A percentile compares a stretch with the other conserved stretches of the same genome.
phyloP scores from a whole-genome alignment of 2,329 filamentous ascomycete species.

The Trichoderma koningiopsis region DNA sequence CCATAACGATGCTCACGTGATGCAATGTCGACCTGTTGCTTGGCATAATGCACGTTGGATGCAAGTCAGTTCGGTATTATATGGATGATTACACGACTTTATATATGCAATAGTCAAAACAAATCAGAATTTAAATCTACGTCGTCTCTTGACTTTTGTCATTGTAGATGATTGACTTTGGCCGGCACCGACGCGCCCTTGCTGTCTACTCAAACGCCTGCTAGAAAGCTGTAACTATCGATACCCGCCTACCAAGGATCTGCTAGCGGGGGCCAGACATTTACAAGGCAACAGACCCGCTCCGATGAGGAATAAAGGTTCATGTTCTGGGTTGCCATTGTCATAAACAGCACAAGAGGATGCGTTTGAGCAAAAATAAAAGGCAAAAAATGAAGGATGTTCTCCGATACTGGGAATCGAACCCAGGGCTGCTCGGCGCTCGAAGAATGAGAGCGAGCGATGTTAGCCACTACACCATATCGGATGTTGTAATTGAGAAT shows the following conservation, averaged over 20 bases:
- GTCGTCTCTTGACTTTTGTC: not conserved
- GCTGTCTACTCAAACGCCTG: not conserved
- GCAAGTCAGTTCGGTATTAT: not conserved
- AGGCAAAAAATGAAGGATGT: not conserved
- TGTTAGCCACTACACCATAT: slow-evolving; percentile 44
- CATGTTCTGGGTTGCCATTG: not conserved
- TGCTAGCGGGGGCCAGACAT: not conserved
- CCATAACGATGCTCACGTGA: slow-evolving; percentile 21
- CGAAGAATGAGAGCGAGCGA: slow-evolving; percentile 35
- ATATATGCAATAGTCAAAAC: too few relatives aligned
- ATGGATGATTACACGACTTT: not conserved
- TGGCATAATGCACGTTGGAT: not conserved
- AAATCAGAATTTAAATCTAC: not conserved
- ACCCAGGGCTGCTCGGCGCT: slow-evolving; percentile 28
- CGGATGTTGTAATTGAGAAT: slow-evolving; percentile 28
- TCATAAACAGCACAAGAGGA: not conserved
- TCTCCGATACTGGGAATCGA: slow-evolving; percentile 29
- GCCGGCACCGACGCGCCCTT: not conserved
- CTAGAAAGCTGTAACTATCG: not conserved
- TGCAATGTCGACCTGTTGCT: not conserved
- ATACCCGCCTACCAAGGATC: not conserved
- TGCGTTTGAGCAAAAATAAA: not conserved
- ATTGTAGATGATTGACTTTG: not conserved
- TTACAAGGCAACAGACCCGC: not conserved
- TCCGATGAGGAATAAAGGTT: not conserved